These are phyloP conservation scores for Leucoagaricus sp. DNA, from an alignment of 1,284 basidiomycete genomes.

Conservation along the genomic window DNA sequence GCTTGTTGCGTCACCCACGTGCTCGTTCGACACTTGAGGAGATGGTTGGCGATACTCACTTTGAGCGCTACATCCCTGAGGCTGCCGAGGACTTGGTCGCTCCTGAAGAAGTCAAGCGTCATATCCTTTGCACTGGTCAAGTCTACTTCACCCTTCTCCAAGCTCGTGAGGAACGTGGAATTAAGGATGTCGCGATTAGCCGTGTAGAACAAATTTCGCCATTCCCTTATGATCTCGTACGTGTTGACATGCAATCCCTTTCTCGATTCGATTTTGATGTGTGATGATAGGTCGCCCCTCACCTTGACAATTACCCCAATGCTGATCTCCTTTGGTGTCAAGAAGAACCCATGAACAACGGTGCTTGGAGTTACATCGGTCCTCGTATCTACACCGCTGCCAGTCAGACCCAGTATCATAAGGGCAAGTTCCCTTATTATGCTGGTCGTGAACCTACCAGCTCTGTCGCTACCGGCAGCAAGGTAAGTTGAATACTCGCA, in stretches of 20 bases:
- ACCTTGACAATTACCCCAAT: constrained; percentile 96
- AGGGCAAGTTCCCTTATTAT: constrained; percentile 84
- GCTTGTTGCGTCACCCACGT: constrained; percentile 88
- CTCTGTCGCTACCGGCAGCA: constrained; percentile 90
- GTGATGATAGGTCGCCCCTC: constrained; percentile 67
- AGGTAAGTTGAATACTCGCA: constrained; percentile 45
- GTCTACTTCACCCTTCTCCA: constrained; percentile 90
- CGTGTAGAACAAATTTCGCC: constrained; percentile 94
- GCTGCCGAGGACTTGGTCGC: constrained; percentile 72
- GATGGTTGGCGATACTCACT: constrained; percentile 87
- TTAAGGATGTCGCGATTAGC: constrained; percentile 93
- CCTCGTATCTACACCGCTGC: constrained; percentile 85
- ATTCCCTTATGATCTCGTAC: constrained; percentile 91
- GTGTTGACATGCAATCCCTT: constrained; percentile 30
- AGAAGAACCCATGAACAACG: constrained; percentile 92
- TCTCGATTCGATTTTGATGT: not conserved
- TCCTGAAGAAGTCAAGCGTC: constrained; percentile 87
- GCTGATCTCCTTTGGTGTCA: constrained; percentile 92
- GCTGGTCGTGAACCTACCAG: constrained; percentile 87
- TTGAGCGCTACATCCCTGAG: constrained; percentile 94
- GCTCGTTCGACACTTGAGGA: constrained; percentile 88
- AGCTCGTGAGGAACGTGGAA: constrained; percentile 86
- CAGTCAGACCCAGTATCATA: constrained; percentile 87
- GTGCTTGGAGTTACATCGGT: constrained; percentile 91
- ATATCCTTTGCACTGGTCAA: constrained; percentile 92